Evolutionary conservation across 345 rosid species (phyloP), one percentile per base, ranked within the genome.

Genomic region (Heritiera fomes): DNA sequence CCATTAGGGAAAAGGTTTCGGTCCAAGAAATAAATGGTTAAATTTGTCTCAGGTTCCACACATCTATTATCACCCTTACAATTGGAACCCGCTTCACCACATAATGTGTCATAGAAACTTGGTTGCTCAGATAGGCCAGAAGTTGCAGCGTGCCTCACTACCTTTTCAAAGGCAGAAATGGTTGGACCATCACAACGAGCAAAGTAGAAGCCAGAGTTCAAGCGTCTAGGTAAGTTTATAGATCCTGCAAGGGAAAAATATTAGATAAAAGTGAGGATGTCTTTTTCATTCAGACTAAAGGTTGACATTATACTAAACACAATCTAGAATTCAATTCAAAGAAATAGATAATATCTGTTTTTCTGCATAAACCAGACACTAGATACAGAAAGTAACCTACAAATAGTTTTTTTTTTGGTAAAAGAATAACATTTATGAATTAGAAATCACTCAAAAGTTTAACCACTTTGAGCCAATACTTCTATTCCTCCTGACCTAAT

Each of bases 161-260:
- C 97, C 88, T 92, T 95, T 84, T 89, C 94, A 87, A 93, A 79
- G 12, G 93, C 98, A 77, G 91, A 79, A 81, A 92, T 89, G 0
- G 97, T 90, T 11, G 87, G 77, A 59, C 71, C 81, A 88, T 92
- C 88, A 0, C 94, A 87, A 58, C 17, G 87, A 77, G 91, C 89
- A 79, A 93, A 92, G 87, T 93, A 95, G 80, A 91, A 95, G 76
- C 98, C 99, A 0, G 99, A 92, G 86, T 95, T 93, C 68, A 92
- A 87, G 53, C 97, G 93, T 79, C 97, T 88, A 13, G 98, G 98
- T 83, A 91, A 79, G 83, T 95, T 95, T 84, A 93, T 88, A 13
- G 98, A 89, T 75, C 83, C 98, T 93, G 86, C 68, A 83, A 67
- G 81, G 59, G 60, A 52, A 78, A 66, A 15, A 79, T 30, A 34